phyloP scores from a whole-genome alignment of 2,329 filamentous ascomycete species.

The Aspergillus luchuensis region DNA sequence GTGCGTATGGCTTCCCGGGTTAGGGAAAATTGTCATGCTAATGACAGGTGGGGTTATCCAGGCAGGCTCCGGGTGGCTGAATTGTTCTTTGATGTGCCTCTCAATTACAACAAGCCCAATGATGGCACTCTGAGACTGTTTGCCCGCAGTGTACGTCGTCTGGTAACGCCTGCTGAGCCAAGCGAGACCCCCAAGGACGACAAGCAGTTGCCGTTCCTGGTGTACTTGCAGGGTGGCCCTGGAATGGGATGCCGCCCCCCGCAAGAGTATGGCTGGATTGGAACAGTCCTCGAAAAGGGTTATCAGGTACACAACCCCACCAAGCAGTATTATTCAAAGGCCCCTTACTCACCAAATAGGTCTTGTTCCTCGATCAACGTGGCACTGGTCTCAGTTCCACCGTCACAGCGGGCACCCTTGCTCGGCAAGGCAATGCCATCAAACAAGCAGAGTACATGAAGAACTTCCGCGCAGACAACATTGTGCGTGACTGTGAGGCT shows the following conservation, averaged over 20 bases:
- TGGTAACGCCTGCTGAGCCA: slow-evolving; percentile 52
- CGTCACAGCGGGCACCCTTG: slow-evolving; percentile 72
- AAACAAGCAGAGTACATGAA: slow-evolving; percentile 80
- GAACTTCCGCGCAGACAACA: slow-evolving; percentile 84
- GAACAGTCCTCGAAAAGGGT: slow-evolving; percentile 71
- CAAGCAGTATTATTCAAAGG: background rate
- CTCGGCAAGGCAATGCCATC: slow-evolving; percentile 61
- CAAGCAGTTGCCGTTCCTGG: slow-evolving; percentile 59
- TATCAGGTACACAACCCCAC: slow-evolving; percentile 63
- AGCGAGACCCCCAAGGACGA: slow-evolving; percentile 42
- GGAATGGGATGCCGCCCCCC: slow-evolving; percentile 76
- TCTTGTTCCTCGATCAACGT: slow-evolving; percentile 84
- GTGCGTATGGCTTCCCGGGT: slow-evolving; percentile 22
- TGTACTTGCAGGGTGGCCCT: slow-evolving; percentile 85
- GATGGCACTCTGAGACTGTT: slow-evolving; percentile 71
- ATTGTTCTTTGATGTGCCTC: slow-evolving; percentile 82
- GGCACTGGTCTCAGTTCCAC: slow-evolving; percentile 85
- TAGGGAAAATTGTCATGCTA: background rate
- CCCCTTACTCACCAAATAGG: slow-evolving; percentile 27
- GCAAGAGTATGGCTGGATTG: slow-evolving; percentile 71
- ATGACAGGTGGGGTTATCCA: slow-evolving; percentile 37
- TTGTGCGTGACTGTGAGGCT: slow-evolving; percentile 86
- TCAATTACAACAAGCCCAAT: slow-evolving; percentile 69
- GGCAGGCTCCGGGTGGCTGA: slow-evolving; percentile 77
- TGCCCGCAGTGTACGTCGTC: slow-evolving; percentile 69